Evolutionary conservation across 805 yeast genomes (phyloP).

Genomic region (Candida rishiriensis): DNA sequence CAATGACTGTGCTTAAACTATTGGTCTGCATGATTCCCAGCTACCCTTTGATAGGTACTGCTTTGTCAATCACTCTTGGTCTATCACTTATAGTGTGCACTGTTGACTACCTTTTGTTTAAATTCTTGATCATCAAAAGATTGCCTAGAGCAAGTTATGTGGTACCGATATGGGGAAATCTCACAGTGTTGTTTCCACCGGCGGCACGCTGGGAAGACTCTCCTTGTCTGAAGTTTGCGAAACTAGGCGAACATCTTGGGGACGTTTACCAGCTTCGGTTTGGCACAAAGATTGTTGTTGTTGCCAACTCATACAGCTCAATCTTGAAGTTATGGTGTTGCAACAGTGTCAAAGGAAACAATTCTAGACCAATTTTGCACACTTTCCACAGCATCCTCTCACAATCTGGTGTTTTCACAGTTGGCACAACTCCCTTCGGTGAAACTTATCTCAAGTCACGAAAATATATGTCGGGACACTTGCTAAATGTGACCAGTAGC

Average conservation of each 20-base stretch:
- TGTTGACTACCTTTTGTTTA: not conserved
- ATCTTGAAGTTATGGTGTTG: conserved; percentile 50
- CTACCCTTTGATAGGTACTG: too few relatives aligned
- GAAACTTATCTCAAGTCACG: conserved; percentile 41
- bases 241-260: conserved; percentile 42
- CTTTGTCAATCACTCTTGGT: too few relatives aligned
- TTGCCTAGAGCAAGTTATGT: conserved; percentile 15
- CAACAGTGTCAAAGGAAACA: conserved; percentile 43
- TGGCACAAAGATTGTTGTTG: conserved; percentile 53
- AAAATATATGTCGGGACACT: conserved; percentile 42
- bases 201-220: conserved; percentile 15
- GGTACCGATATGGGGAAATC: conserved; percentile 25
- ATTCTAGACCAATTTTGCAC: conserved; percentile 62
- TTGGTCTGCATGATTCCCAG: too few relatives aligned
- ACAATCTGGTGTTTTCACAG: conserved; percentile 50
- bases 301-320: conserved; percentile 62
- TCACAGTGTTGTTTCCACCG: conserved; percentile 23
- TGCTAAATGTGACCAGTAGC: conserved; percentile 34
- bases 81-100: too few relatives aligned
- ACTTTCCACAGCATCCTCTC: conserved; percentile 66
- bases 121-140: conserved; percentile 14
- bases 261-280: conserved; percentile 58
- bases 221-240: conserved; percentile 45
- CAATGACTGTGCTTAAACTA: too few relatives aligned
- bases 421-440: conserved; percentile 63